Evolutionary conservation across 2,329 filamentous ascomycete genomes (phyloP).

Genomic region (Alternaria brassicae): DNA sequence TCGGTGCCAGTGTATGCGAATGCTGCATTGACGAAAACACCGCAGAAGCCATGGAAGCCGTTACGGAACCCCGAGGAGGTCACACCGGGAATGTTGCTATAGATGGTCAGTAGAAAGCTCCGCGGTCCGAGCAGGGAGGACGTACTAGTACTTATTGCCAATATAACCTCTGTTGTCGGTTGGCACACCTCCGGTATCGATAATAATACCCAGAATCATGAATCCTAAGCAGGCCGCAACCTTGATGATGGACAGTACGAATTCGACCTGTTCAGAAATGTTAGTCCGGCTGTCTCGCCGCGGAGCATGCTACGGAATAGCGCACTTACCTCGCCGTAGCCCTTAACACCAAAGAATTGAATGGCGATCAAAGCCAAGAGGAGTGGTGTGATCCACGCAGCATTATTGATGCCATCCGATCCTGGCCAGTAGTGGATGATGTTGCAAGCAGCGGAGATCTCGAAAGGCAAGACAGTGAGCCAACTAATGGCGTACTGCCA

Average conservation of each 20-base stretch:
- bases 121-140: not conserved
- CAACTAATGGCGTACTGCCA: constrained; percentile 47
- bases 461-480: constrained; percentile 43
- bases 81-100: constrained; percentile 1
- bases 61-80: constrained; percentile 54
- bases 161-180: constrained; percentile 63
- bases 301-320: not conserved
- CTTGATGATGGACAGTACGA: constrained; percentile 65
- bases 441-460: constrained; percentile 45
- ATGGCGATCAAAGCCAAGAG: constrained; percentile 34
- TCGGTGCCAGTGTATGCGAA: constrained; percentile 69
- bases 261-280: constrained; percentile 53
- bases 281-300: not conserved
- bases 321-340: constrained; percentile 48
- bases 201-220: constrained; percentile 68
- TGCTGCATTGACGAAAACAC: constrained; percentile 67
- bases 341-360: constrained; percentile 45
- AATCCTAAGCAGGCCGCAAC: constrained; percentile 66
- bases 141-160: constrained; percentile 65
- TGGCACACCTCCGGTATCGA: constrained; percentile 66
- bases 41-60: constrained; percentile 68
- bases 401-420: constrained; percentile 4
- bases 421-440: constrained; percentile 42
- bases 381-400: constrained; percentile 45
- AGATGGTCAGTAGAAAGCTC: not conserved